A percentile compares a stretch with the other conserved stretches of the same genome.
These are phyloP conservation scores for Talaromyces nanjingensis DNA, from an alignment of 495 filamentous ascomycete genomes.

Conservation along the genomic window DNA sequence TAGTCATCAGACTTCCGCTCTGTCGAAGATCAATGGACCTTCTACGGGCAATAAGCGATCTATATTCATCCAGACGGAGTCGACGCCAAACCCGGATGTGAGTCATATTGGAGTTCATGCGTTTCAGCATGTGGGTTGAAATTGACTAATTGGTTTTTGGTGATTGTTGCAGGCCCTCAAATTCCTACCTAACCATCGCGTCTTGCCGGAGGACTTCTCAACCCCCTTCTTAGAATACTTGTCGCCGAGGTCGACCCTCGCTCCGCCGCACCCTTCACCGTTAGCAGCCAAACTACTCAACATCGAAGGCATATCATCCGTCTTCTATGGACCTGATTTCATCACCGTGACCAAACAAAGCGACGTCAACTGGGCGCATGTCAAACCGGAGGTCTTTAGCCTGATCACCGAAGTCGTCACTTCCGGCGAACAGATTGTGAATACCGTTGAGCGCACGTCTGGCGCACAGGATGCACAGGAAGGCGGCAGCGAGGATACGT, in stretches of 20 bases:
- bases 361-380: conserved; percentile 85
- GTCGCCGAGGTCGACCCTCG: conserved; percentile 76
- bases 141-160: background rate
- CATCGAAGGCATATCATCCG: conserved; percentile 82
- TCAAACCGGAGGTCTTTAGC: conserved; percentile 92
- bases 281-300: conserved; percentile 83
- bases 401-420: conserved; percentile 88
- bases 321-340: conserved; percentile 95
- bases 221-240: conserved; percentile 87
- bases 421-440: conserved; percentile 74
- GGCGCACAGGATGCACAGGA: conserved; percentile 49
- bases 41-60: conserved; percentile 51
- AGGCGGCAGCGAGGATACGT: conserved; percentile 53
- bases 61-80: conserved; percentile 96
- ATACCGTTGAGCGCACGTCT: conserved; percentile 53
- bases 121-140: background rate
- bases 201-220: conserved; percentile 66
- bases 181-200: conserved; percentile 79
- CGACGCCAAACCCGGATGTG: conserved; percentile 85
- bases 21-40: conserved; percentile 25
- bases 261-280: conserved; percentile 87
- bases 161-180: conserved; percentile 57
- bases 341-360: conserved; percentile 91
- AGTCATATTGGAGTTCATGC: conserved; percentile 14
- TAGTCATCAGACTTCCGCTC: conserved; percentile 33